Conservation (phyloP, 2,329 filamentous ascomycete species). For the Colletotrichum caudatum region DNA sequence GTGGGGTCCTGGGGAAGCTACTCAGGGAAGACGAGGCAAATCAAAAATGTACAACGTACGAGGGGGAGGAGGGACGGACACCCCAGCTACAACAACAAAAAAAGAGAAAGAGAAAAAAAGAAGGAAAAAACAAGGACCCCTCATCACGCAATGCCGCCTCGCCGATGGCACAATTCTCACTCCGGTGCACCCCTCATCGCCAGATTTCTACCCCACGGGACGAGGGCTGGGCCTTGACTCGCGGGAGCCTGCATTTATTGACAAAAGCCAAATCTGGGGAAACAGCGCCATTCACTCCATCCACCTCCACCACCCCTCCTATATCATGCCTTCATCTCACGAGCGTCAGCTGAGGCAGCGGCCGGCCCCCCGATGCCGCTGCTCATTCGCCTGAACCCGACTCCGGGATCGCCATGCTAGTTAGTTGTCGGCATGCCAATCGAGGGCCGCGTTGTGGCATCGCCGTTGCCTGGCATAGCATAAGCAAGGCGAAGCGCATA, state of each 20-base stretch:
- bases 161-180: slow-evolving; percentile 32
- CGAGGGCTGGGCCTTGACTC: slow-evolving; percentile 24
- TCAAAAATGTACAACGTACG: not conserved
- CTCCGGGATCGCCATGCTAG: slow-evolving; percentile 30
- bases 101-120: not conserved
- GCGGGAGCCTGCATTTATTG: slow-evolving; percentile 41
- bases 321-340: slow-evolving; percentile 33
- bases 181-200: slow-evolving; percentile 37
- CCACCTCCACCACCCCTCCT: slow-evolving; percentile 16
- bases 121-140: not conserved
- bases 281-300: slow-evolving; percentile 5
- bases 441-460: slow-evolving; percentile 8
- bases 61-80: not conserved
- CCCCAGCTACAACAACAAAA: not conserved
- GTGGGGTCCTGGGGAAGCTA: slow-evolving; percentile 26
- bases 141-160: slow-evolving; percentile 35
- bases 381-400: slow-evolving; percentile 21
- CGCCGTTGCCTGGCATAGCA: not conserved
- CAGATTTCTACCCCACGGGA: slow-evolving; percentile 33
- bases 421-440: slow-evolving; percentile 23
- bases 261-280: slow-evolving; percentile 39
- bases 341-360: slow-evolving; percentile 37
- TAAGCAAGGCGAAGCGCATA: slow-evolving; percentile 35
- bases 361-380: not conserved
- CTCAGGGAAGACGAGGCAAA: slow-evolving; percentile 24